These are phyloP conservation scores for Eucalyptus regnans DNA, from an alignment of 345 rosid genomes.

Conservation along the genomic window DNA sequence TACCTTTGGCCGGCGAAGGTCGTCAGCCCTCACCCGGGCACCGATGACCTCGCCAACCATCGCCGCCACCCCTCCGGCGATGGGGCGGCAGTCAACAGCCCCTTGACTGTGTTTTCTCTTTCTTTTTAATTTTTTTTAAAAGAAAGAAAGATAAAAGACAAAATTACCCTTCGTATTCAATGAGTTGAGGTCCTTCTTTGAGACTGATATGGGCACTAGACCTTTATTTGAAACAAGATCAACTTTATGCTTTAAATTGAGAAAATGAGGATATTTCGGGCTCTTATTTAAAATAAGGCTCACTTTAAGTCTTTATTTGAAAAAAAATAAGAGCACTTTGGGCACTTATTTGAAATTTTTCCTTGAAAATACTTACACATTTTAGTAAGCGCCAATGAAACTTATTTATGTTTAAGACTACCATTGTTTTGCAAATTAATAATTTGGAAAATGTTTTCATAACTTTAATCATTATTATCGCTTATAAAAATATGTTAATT, in stretches of 20 bases:
- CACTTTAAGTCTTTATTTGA: fast-evolving
- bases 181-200: no score
- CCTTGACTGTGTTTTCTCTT: fast-evolving
- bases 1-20: fast-evolving
- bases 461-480: background rate
- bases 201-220: fast-evolving
- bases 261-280: fast-evolving
- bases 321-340: fast-evolving
- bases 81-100: fast-evolving
- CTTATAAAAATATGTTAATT: background rate
- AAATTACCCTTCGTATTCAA: fast-evolving
- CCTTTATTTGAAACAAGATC: no score
- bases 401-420: background rate
- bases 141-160: no score
- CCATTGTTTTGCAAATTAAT: background rate
- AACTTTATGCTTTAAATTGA: no score
- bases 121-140: fast-evolving
- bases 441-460: background rate
- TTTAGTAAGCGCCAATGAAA: background rate
- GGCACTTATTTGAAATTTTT: fast-evolving
- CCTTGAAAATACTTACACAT: background rate
- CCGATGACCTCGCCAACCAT: fast-evolving
- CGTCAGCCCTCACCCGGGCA: fast-evolving
- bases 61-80: fast-evolving
- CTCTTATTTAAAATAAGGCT: fast-evolving